A percentile compares a stretch with the other conserved stretches of the same genome.
Evolutionary conservation across 495 filamentous ascomycete genomes (phyloP).

Genomic region (Lophium mytilinum): DNA sequence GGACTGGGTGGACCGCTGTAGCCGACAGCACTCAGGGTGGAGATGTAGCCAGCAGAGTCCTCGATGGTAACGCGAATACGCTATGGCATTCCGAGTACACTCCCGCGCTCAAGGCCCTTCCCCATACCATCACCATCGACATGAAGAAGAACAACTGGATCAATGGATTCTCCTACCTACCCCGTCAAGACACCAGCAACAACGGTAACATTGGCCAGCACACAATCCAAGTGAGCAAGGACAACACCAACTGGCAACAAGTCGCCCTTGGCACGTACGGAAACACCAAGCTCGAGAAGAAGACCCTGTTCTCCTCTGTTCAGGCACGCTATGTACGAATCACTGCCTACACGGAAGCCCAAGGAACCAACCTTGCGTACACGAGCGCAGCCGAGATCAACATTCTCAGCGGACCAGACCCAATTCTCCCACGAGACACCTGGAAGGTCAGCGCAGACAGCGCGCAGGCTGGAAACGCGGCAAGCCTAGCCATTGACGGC

Average conservation of each 20-base stretch:
- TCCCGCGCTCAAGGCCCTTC: conserved; percentile 23
- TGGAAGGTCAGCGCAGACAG: conserved; percentile 15
- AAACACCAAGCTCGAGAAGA: conserved; percentile 8
- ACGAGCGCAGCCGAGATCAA: conserved; percentile 15
- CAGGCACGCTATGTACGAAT: conserved; percentile 14
- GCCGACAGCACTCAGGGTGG: conserved; percentile 28
- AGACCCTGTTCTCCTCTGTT: conserved; percentile 4
- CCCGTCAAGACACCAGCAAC: conserved; percentile 27
- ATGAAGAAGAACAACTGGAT: conserved; percentile 33
- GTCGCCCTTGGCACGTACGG: conserved; percentile 6
- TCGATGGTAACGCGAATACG: conserved; percentile 25
- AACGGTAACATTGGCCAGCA: conserved; percentile 39
- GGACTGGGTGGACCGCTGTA: conserved; percentile 24
- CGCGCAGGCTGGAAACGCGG: not conserved
- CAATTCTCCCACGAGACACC: not conserved
- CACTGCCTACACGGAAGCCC: conserved; percentile 13
- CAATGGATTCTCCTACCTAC: conserved; percentile 21
- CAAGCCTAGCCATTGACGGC: conserved; percentile 8
- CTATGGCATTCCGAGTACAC: conserved; percentile 31
- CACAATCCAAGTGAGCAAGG: conserved; percentile 35
- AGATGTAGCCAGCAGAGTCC: conserved; percentile 18
- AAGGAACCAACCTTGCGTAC: not conserved
- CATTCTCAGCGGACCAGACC: conserved; percentile 2
- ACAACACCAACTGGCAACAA: conserved; percentile 29
- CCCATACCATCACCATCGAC: conserved; percentile 30